Evolutionary conservation across 78 protist species (phyloP).

Genomic region (Cavenderia fasciculata): DNA sequence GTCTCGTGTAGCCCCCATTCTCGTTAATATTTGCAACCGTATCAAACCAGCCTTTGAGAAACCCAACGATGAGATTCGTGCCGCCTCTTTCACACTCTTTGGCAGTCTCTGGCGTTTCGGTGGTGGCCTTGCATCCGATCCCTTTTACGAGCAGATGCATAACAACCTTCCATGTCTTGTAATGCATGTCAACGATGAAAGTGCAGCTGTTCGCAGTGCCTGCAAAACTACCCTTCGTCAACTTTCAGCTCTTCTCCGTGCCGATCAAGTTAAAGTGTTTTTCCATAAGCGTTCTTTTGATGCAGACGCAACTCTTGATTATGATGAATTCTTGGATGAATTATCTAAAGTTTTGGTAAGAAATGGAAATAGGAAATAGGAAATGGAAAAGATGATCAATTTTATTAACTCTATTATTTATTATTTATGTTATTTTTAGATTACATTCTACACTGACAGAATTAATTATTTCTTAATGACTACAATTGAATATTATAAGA

Average conservation of each 20-base stretch:
- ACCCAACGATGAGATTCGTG: slow-evolving; percentile 74
- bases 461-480: slow-evolving; percentile 76
- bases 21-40: slow-evolving; percentile 82
- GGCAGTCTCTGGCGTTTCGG: slow-evolving; percentile 79
- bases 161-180: slow-evolving; percentile 28
- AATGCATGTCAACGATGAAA: slow-evolving; percentile 64
- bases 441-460: slow-evolving; percentile 56
- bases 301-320: slow-evolving; percentile 4
- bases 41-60: slow-evolving; percentile 81
- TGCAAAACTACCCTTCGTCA: slow-evolving; percentile 40
- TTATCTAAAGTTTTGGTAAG: slow-evolving; percentile 63
- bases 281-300: slow-evolving; percentile 20
- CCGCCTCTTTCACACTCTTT: slow-evolving; percentile 77
- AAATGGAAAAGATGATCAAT: background rate
- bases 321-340: slow-evolving; percentile 71
- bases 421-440: background rate
- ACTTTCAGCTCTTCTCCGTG: slow-evolving; percentile 35
- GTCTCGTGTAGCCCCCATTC: slow-evolving; percentile 72
- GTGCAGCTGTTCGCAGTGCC: slow-evolving; percentile 21
- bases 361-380: no score
- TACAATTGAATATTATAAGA: slow-evolving; percentile 31
- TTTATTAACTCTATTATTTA: background rate
- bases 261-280: slow-evolving; percentile 11
- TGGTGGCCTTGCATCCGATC: slow-evolving; percentile 49
- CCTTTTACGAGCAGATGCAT: slow-evolving; percentile 73